Conservation (phyloP, 805 yeast genomes). For the Candida pseudofarinosa region DNA sequence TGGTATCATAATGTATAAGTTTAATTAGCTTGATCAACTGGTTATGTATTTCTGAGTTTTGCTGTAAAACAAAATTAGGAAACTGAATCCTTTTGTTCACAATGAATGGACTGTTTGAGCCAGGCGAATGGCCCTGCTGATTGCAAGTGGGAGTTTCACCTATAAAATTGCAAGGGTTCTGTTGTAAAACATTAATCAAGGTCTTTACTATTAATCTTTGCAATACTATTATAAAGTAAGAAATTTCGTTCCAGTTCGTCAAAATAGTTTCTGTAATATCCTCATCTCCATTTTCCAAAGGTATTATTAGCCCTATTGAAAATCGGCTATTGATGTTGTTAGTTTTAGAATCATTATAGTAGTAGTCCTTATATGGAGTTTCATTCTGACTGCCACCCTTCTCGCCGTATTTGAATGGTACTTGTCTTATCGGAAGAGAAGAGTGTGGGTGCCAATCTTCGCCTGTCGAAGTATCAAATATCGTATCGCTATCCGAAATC, state of each 20-base stretch:
- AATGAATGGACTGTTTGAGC: conserved; percentile 17
- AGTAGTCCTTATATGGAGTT: conserved; percentile 4
- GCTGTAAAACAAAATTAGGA: conserved; percentile 35
- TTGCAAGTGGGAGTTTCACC: not conserved
- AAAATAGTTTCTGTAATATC: conserved; percentile 39
- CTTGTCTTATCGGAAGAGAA: conserved; percentile 27
- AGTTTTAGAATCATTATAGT: conserved; percentile 2
- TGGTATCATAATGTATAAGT: conserved; percentile 35
- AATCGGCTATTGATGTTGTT: conserved; percentile 33
- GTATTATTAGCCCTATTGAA: conserved; percentile 47
- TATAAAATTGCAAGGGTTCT: not conserved
- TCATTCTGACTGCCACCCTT: not conserved
- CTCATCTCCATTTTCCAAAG: conserved; percentile 30
- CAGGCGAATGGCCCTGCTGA: not conserved
- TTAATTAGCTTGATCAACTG: conserved; percentile 34
- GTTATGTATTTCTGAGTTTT: conserved; percentile 40
- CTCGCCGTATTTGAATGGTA: conserved; percentile 9
- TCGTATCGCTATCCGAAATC: conserved; percentile 21
- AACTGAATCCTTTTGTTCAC: conserved; percentile 34
- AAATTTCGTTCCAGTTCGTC: conserved; percentile 47
- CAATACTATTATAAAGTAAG: conserved; percentile 34
- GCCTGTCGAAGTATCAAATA: conserved; percentile 12
- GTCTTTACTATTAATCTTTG: conserved; percentile 39
- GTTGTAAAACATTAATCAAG: conserved; percentile 23
- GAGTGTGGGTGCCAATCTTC: conserved; percentile 43